These are phyloP conservation scores for Colletotrichum chrysophilum DNA, from an alignment of 2,329 filamentous ascomycete species.

Conservation along the genomic window DNA sequence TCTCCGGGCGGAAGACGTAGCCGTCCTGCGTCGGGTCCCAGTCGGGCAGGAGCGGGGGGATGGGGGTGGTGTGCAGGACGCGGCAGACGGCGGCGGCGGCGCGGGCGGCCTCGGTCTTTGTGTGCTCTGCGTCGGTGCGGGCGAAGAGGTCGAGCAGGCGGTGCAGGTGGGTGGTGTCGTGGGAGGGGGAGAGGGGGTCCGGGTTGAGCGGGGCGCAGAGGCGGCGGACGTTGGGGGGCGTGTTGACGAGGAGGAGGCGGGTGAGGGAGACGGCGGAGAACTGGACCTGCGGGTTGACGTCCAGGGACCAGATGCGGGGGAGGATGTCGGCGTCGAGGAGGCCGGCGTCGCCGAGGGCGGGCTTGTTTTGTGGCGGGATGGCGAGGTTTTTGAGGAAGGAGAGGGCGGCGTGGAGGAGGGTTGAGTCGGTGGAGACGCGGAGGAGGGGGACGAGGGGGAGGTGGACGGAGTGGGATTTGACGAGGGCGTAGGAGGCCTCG, in stretches of 20 bases:
- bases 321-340: constrained; percentile 52
- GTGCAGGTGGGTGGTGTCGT: constrained; percentile 38
- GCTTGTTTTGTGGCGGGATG: constrained; percentile 61
- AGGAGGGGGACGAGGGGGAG: constrained; percentile 48
- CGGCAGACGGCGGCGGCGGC: constrained; percentile 58
- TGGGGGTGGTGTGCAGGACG: constrained; percentile 52
- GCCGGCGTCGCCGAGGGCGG: constrained; percentile 46
- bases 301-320: constrained; percentile 54
- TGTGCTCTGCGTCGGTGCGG: constrained; percentile 51
- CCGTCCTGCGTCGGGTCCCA: constrained; percentile 35
- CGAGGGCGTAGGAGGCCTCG: constrained; percentile 54
- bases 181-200: constrained; percentile 29
- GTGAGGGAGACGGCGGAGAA: constrained; percentile 64
- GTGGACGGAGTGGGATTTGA: constrained; percentile 45
- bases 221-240: constrained; percentile 54
- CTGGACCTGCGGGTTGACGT: constrained; percentile 49
- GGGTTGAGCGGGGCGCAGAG: constrained; percentile 48
- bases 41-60: constrained; percentile 35
- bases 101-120: constrained; percentile 64
- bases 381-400: constrained; percentile 71
- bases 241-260: constrained; percentile 60
- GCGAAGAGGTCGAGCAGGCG: constrained; percentile 41
- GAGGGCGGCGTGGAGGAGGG: constrained; percentile 62
- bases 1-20: constrained; percentile 23
- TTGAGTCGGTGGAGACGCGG: constrained; percentile 42